Evolutionary conservation across 2,329 filamentous ascomycete species (phyloP).

Genomic region (Trichophyton verrucosum): DNA sequence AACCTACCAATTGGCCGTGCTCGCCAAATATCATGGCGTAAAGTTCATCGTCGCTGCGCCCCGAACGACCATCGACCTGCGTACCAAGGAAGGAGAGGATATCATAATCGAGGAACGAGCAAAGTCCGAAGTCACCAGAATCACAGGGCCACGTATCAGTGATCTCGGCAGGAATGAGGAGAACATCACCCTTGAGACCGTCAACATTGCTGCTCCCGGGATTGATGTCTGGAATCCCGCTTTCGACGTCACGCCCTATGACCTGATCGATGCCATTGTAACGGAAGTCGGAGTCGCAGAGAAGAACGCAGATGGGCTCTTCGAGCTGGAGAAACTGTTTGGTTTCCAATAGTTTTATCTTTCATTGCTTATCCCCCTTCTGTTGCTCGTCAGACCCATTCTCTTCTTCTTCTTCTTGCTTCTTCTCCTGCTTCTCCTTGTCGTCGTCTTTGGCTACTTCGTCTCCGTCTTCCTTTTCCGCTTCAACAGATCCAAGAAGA

Average conservation of each 20-base stretch:
- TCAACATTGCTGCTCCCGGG: conserved; percentile 64
- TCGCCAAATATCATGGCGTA: conserved; percentile 74
- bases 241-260: conserved; percentile 86
- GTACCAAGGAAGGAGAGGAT: conserved; percentile 60
- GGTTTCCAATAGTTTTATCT: not conserved
- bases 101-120: conserved; percentile 89
- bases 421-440: not conserved
- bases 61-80: conserved; percentile 81
- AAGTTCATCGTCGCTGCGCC: conserved; percentile 94
- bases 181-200: conserved; percentile 40
- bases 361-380: not conserved
- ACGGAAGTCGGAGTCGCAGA: conserved; percentile 83
- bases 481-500: conserved; percentile 18
- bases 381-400: not conserved
- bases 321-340: conserved; percentile 39
- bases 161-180: conserved; percentile 42
- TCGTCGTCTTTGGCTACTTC: conserved; percentile 4
- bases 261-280: conserved; percentile 83
- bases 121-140: conserved; percentile 66
- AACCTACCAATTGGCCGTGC: conserved; percentile 83
- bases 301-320: conserved; percentile 58
- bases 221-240: conserved; percentile 93
- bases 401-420: too few species aligned
- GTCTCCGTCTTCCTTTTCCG: conserved; percentile 5
- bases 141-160: conserved; percentile 60